phyloP scores from a whole-genome alignment of 192 early-diverging fungal species.

The Fimicolochytrium jonesii region DNA sequence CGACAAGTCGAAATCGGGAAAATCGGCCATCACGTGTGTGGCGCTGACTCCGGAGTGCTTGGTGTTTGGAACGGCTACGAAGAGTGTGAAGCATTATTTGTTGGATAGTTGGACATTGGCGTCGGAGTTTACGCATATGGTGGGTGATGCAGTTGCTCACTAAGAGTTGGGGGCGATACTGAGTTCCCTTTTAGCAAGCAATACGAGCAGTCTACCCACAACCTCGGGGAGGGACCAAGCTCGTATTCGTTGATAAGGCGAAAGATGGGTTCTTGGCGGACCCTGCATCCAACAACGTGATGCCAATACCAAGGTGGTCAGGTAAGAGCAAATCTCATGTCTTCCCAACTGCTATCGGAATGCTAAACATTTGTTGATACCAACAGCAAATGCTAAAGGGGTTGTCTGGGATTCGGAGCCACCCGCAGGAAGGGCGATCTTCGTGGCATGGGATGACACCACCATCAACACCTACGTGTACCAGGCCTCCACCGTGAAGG shows the following conservation, averaged over 20 bases:
- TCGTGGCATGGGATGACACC: conserved; percentile 43
- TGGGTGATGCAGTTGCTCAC: too few relatives aligned
- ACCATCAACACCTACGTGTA: conserved; percentile 43
- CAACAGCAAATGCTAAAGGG: conserved; percentile 36
- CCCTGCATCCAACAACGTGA: conserved; percentile 30
- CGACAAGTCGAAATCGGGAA: conserved; percentile 4
- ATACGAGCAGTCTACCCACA: conserved; percentile 38
- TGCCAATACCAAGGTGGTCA: conserved; percentile 38
- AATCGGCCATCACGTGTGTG: conserved; percentile 11
- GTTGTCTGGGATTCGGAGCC: conserved; percentile 42
- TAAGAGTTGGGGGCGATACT: too few relatives aligned
- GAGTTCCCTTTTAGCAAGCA: conserved; percentile 33
- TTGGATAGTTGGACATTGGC: conserved; percentile 44
- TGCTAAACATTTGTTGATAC: too few relatives aligned
- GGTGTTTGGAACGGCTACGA: conserved; percentile 30
- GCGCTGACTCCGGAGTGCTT: conserved; percentile 34
- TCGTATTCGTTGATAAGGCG: conserved; percentile 39
- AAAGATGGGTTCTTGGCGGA: conserved; percentile 38
- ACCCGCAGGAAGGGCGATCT: conserved; percentile 22
- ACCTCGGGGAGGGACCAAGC: conserved; percentile 29
- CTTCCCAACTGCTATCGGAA: neutral
- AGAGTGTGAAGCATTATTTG: conserved; percentile 28
- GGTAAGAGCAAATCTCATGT: conserved; percentile 21
- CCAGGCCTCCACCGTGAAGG: conserved; percentile 37
- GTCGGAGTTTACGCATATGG: conserved; percentile 40